Evolutionary conservation across 768 basidiomycete species (phyloP).

Genomic region (Boletus coccyginus): DNA sequence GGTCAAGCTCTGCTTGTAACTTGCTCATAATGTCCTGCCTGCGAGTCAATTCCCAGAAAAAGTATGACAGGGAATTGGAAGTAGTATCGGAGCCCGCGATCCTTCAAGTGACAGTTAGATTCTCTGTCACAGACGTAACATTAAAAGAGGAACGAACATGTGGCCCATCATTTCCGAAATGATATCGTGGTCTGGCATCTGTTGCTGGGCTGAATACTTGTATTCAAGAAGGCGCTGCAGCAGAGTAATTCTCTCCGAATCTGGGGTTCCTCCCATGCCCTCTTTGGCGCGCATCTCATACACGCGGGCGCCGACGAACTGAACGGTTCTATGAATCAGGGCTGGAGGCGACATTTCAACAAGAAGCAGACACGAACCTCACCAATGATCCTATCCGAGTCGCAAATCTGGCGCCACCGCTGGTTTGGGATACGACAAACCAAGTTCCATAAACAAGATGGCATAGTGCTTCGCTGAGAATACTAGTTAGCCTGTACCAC

Average conservation of each 20-base stretch:
- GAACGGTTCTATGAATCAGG: constrained; percentile 4
- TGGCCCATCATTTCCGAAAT: constrained; percentile 84
- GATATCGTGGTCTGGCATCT: constrained; percentile 68
- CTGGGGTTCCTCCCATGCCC: constrained; percentile 52
- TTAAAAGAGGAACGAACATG: constrained; percentile 45
- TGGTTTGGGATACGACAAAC: constrained; percentile 67
- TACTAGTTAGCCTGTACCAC: constrained; percentile 1
- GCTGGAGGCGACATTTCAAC: background rate
- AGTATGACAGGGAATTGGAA: constrained; percentile 68
- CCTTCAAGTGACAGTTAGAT: constrained; percentile 35
- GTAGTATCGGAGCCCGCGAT: constrained; percentile 79
- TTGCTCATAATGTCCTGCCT: constrained; percentile 66
- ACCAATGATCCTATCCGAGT: constrained; percentile 78
- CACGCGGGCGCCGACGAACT: constrained; percentile 75
- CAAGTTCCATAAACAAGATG: constrained; percentile 69
- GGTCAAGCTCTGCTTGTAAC: constrained; percentile 71
- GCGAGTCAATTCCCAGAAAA: constrained; percentile 77
- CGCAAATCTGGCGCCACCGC: constrained; percentile 69
- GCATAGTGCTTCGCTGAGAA: constrained; percentile 64
- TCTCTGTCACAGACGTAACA: background rate
- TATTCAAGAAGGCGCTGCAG: constrained; percentile 70
- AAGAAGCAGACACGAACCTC: constrained; percentile 48
- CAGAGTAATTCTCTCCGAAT: constrained; percentile 58
- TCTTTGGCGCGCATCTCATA: constrained; percentile 72
- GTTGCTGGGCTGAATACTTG: constrained; percentile 47